phyloP scores from a whole-genome alignment of 1,284 basidiomycete genomes.

The Cutaneotrichosporon cutaneum region DNA sequence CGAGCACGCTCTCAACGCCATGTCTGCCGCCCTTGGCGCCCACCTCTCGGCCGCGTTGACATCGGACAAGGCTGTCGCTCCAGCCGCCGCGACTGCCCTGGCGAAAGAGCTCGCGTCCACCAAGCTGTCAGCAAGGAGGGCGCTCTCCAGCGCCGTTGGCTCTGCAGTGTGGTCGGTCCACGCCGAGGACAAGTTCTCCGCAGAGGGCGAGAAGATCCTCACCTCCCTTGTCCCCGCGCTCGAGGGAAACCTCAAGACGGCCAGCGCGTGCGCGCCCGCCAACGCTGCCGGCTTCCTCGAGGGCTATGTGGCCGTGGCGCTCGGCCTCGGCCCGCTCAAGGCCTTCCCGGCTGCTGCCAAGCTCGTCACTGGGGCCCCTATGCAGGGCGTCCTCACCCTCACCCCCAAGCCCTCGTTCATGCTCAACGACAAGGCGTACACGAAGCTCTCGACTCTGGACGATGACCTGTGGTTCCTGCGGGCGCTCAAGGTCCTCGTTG shows the following conservation, averaged over 20 bases:
- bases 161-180: conserved; percentile 55
- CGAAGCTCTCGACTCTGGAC: conserved; percentile 63
- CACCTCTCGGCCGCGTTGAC: conserved; percentile 64
- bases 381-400: conserved; percentile 51
- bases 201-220: conserved; percentile 55
- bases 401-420: conserved; percentile 75
- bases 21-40: conserved; percentile 60
- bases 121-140: conserved; percentile 60
- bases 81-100: conserved; percentile 58
- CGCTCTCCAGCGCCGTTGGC: conserved; percentile 61
- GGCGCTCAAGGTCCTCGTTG: conserved; percentile 61
- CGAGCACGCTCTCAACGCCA: conserved; percentile 62
- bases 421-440: conserved; percentile 80
- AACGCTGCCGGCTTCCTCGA: conserved; percentile 70
- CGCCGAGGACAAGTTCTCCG: conserved; percentile 51
- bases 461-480: conserved; percentile 80
- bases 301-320: conserved; percentile 73
- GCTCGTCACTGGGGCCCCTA: conserved; percentile 39
- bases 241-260: conserved; percentile 65
- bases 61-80: conserved; percentile 54
- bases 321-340: conserved; percentile 64
- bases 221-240: conserved; percentile 62
- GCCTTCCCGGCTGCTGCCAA: conserved; percentile 26
- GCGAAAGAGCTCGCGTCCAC: conserved; percentile 66
- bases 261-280: conserved; percentile 57